A percentile compares a stretch with the other conserved stretches of the same genome.
Evolutionary conservation across 768 basidiomycete species (phyloP).

Genomic region (Scleroderma citrinum): DNA sequence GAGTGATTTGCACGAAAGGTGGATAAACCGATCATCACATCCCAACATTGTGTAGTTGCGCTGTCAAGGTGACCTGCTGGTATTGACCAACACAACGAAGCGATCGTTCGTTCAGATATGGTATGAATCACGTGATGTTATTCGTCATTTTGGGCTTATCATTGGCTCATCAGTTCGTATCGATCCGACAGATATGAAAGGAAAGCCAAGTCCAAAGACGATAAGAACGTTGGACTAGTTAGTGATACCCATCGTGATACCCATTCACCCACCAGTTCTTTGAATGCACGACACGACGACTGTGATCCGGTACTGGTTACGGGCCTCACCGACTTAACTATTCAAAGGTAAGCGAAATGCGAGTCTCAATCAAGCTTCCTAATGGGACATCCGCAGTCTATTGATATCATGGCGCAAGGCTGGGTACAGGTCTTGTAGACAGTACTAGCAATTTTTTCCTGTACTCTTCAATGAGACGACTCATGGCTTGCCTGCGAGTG

Average conservation of each 20-base stretch:
- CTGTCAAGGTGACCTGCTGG: too few species aligned
- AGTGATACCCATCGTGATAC: background rate
- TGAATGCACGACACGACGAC: too few species aligned
- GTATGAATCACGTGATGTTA: background rate
- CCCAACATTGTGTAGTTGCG: too few species aligned
- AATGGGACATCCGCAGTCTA: background rate
- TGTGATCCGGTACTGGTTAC: too few species aligned
- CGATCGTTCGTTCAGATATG: too few species aligned
- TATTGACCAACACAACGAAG: too few species aligned
- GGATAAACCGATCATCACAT: too few species aligned
- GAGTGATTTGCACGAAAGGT: too few species aligned
- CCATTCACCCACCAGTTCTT: background rate
- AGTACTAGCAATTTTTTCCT: background rate
- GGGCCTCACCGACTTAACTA: too few species aligned
- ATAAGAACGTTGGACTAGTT: background rate
- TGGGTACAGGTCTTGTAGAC: background rate
- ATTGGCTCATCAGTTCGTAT: constrained; percentile 1
- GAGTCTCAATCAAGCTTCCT: background rate
- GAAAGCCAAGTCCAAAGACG: background rate
- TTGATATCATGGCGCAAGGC: background rate
- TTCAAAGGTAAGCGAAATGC: background rate
- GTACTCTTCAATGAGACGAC: background rate
- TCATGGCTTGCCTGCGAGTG: constrained; percentile 9
- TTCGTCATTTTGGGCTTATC: background rate
- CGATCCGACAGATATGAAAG: constrained; percentile 5